Percentiles rank a stretch among this genome's conserved stretches.
phyloP scores from a whole-genome alignment of 192 early-diverging fungal species.

The Entomortierella beljakovae region DNA sequence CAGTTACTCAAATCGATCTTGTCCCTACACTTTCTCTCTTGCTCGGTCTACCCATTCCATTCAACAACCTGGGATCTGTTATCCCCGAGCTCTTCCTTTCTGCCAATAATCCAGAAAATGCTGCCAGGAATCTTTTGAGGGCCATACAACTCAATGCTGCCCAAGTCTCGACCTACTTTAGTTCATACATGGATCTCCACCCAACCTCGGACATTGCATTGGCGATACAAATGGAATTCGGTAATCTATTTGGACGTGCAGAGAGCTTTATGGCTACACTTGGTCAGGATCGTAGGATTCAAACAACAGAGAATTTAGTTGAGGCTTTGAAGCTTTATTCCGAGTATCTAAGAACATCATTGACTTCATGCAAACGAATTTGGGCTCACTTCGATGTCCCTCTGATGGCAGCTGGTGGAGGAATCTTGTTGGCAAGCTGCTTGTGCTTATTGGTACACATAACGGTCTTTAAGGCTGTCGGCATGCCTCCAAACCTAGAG shows the following conservation, averaged over 20 bases:
- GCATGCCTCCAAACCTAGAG: constrained; percentile 27
- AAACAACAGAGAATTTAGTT: constrained; percentile 30
- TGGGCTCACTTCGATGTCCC: constrained; percentile 95
- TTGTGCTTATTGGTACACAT: constrained; percentile 38
- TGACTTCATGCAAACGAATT: constrained; percentile 79
- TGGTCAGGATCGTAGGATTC: constrained; percentile 15
- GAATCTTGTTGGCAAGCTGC: constrained; percentile 63
- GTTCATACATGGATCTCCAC: constrained; percentile 64
- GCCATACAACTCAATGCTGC: constrained; percentile 71
- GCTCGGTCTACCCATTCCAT: constrained; percentile 91
- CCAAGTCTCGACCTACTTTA: constrained; percentile 75
- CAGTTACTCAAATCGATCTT: constrained; percentile 91
- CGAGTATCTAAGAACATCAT: constrained; percentile 68
- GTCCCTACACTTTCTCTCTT: constrained; percentile 86
- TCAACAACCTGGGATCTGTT: constrained; percentile 89
- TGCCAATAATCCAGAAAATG: constrained; percentile 22
- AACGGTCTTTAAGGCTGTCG: constrained; percentile 18
- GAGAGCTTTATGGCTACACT: constrained; percentile 32
- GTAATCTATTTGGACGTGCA: constrained; percentile 36
- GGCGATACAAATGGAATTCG: constrained; percentile 46
- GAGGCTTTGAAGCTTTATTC: constrained; percentile 37
- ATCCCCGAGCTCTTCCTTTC: constrained; percentile 88
- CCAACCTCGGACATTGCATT: constrained; percentile 66
- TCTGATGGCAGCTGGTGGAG: constrained; percentile 79
- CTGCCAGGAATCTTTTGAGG: constrained; percentile 59